A percentile compares a stretch with the other conserved stretches of the same genome.
phyloP scores from a whole-genome alignment of 208 protist genomes.

The Leishmania martiniquensis region DNA sequence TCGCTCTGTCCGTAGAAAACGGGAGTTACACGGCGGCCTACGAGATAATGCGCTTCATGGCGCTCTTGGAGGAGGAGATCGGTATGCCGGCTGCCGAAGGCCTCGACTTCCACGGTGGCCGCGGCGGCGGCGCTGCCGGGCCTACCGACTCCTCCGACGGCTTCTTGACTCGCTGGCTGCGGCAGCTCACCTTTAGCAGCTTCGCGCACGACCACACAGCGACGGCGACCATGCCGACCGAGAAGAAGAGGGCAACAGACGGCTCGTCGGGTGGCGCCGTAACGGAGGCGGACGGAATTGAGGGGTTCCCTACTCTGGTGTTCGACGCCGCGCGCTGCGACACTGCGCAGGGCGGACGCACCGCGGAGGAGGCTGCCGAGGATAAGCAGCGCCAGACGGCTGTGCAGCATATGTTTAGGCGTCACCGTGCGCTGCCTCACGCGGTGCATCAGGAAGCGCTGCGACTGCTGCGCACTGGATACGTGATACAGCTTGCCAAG shows the following conservation, averaged over 20 bases:
- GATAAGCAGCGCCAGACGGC: conserved; percentile 32
- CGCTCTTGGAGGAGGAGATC: conserved; percentile 59
- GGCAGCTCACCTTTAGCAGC: conserved; percentile 30
- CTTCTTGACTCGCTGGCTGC: conserved; percentile 37
- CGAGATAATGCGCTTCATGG: conserved; percentile 74
- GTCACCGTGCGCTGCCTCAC: conserved; percentile 19
- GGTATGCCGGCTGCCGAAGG: conserved; percentile 30
- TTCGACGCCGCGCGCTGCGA: conserved; percentile 20
- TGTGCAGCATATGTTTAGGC: conserved; percentile 33
- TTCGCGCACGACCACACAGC: conserved; percentile 13
- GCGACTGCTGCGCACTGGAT: conserved; percentile 33
- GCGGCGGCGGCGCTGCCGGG: neutral
- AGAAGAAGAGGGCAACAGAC: neutral
- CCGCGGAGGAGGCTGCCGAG: conserved; percentile 22
- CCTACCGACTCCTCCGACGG: neutral
- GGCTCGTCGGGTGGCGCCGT: too few species aligned
- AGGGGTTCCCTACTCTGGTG: conserved; percentile 26
- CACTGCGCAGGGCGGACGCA: conserved; percentile 7
- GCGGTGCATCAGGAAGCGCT: conserved; percentile 34
- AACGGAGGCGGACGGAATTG: neutral
- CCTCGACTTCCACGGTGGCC: neutral
- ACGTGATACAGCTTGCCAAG: conserved; percentile 26
- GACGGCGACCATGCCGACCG: conserved; percentile 4
- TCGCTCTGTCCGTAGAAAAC: conserved; percentile 37
- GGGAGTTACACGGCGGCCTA: conserved; percentile 53